phyloP scores from a whole-genome alignment of 2,329 filamentous ascomycete species.

The Pleomassaria siparia region DNA sequence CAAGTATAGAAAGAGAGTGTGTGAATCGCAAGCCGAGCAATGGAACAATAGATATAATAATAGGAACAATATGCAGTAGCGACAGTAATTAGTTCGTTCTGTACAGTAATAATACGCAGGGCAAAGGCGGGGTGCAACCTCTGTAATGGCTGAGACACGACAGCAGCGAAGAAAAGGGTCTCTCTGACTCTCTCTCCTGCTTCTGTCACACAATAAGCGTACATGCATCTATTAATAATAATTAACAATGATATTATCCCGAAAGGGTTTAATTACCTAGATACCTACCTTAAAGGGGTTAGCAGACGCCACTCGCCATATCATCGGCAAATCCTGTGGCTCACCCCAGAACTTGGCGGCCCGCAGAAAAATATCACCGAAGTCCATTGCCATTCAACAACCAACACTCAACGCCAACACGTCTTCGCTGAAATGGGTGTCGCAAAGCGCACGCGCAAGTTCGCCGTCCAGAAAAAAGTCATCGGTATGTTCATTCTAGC shows the following conservation, averaged over 20 bases:
- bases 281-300: no score
- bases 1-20: neutral
- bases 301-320: no score
- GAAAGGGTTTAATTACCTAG: no score
- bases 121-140: constrained; percentile 1
- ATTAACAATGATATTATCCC: no score
- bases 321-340: no score
- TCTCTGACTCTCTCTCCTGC: neutral
- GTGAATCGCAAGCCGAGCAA: neutral
- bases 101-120: constrained; percentile 3
- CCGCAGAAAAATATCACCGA: constrained; percentile 1
- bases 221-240: no score
- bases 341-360: no score
- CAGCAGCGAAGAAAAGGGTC: constrained; percentile 1
- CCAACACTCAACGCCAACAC: constrained; percentile 45
- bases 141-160: constrained; percentile 1
- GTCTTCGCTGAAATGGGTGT: no score
- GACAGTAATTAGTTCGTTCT: no score
- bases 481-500: constrained; percentile 63
- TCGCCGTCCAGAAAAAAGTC: constrained; percentile 78
- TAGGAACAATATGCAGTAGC: neutral
- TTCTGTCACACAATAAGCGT: neutral
- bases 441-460: constrained; percentile 89
- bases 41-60: neutral
- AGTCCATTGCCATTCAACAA: neutral